These are phyloP conservation scores for Agaricus bisporus DNA, from an alignment of 768 basidiomycete species.

Conservation along the genomic window DNA sequence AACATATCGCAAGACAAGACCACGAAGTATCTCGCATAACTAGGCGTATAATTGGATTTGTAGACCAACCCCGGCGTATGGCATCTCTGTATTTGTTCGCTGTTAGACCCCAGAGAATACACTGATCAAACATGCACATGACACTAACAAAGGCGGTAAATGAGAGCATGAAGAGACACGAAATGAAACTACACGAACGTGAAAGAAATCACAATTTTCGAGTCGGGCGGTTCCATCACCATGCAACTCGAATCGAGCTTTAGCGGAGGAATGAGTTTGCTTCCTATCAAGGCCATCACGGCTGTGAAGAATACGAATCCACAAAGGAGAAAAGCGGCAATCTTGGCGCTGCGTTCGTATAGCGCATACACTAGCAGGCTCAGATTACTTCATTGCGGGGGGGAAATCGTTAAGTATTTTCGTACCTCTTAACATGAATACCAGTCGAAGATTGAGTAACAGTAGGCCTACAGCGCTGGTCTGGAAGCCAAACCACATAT, in stretches of 20 bases:
- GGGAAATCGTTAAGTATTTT: too few relatives aligned
- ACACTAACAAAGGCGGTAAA: not conserved
- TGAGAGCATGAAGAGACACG: not conserved
- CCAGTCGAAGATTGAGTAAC: not conserved
- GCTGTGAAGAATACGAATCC: not conserved
- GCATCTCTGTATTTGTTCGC: not conserved
- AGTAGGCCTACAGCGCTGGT: not conserved
- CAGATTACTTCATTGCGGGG: not conserved
- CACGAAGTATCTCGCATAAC: slow-evolving; percentile 1
- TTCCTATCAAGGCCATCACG: not conserved
- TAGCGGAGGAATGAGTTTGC: not conserved
- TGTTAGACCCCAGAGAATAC: not conserved
- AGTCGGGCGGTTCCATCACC: not conserved
- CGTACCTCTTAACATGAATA: slow-evolving; percentile 1
- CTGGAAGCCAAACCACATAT: slow-evolving; percentile 1
- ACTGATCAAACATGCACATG: not conserved
- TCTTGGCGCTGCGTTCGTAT: not conserved
- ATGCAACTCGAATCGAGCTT: not conserved
- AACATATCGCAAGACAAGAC: not conserved
- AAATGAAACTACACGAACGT: not conserved
- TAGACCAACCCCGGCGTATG: not conserved
- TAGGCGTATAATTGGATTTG: not conserved
- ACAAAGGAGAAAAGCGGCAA: not conserved
- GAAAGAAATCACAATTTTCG: not conserved
- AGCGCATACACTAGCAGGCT: not conserved